Conservation (phyloP, 2,329 filamentous ascomycete species). For the Ophiostoma australiae region DNA sequence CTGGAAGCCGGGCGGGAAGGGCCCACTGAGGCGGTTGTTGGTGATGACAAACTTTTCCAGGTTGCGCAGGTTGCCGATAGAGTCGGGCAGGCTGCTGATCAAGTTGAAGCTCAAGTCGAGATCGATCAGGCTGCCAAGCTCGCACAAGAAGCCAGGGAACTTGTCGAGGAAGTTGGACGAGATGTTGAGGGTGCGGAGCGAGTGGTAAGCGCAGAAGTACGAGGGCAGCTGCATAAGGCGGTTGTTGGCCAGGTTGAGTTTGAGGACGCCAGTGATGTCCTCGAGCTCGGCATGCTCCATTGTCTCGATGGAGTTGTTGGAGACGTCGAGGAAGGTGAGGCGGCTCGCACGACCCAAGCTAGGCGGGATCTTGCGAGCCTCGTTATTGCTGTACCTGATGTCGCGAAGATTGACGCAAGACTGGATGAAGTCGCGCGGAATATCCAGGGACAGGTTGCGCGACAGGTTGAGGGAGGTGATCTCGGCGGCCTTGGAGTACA, state of each 20-base stretch:
- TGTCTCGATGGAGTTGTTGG: slow-evolving; percentile 86
- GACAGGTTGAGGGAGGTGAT: slow-evolving; percentile 95
- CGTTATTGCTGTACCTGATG: slow-evolving; percentile 94
- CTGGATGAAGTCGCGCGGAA: slow-evolving; percentile 94
- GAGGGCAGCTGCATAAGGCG: slow-evolving; percentile 70
- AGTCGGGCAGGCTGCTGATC: slow-evolving; percentile 69
- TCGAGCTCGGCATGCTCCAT: slow-evolving; percentile 80
- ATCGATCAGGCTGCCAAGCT: slow-evolving; percentile 77
- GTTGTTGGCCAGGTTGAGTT: slow-evolving; percentile 92
- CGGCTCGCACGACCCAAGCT: slow-evolving; percentile 76
- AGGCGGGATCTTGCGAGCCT: slow-evolving; percentile 76
- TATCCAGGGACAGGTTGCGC: slow-evolving; percentile 82
- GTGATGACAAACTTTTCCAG: slow-evolving; percentile 91
- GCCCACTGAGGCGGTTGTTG: slow-evolving; percentile 79
- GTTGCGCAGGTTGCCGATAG: slow-evolving; percentile 71
- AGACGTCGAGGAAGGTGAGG: slow-evolving; percentile 86
- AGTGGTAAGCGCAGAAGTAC: slow-evolving; percentile 76
- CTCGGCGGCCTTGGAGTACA: slow-evolving; percentile 86
- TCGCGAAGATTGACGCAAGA: slow-evolving; percentile 86
- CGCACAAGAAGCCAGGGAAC: slow-evolving; percentile 81
- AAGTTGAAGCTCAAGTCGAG: slow-evolving; percentile 96
- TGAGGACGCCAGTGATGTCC: slow-evolving; percentile 69
- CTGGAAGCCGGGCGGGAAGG: slow-evolving; percentile 67
- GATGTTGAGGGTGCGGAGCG: slow-evolving; percentile 77
- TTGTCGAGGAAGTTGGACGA: slow-evolving; percentile 86